Base-by-base conservation (phyloP, 805 yeast species). In the Yamadazyma akitaensis region DNA sequence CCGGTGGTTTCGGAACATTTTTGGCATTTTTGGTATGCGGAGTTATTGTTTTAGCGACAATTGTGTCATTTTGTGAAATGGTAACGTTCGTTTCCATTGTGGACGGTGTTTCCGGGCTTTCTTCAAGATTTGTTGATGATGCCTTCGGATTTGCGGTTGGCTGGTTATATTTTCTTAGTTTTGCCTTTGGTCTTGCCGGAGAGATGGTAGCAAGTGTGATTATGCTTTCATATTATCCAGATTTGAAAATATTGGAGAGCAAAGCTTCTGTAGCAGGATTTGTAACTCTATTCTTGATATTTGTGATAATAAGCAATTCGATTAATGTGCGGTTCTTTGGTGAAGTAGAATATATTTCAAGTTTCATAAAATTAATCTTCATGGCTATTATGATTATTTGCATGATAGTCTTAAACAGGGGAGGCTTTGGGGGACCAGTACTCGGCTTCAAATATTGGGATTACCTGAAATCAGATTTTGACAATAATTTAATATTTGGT, bases 191-290 rank as follows among this genome's bases (percentile, higher is more conserved):
- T 0, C 67, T 87, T 49, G 90, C 96, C 0, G 80, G 91, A 0
- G 96, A 88, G 58, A 75, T 88, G 3, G 85, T 88, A 11, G 95
- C 95, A 0, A 85, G 88, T 16, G 80, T 88, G 0, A 82, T 88
- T 26, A 78, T 88, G 82, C 65, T 88, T 37, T 77, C 85, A 38
- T 88, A 81, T 58, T 89, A 81, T 59, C 76, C 81, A 1, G 60
- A 71, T 35, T 64, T 85, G 37, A 58, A 77, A n/a, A 68, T 82
- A 9, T 76, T 83, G 0, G 70, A 73, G 7, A 66, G 56, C 38
- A 57, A 56, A 11, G 73, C 81, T 0, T 68, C 80, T 7, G 56
- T 67, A 1, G 67, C 65, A 11, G 87, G 89, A 2, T 89, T 85
- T 13, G 88, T 89, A 68, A 75, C 86, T 2, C 64, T 88, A 0